Evolutionary conservation across 306 rosid species (phyloP).

Genomic region (Medicago truncatula): MtrunA17r5.0-ANR NC_053043.1:28768001-28768500

Average conservation of each 20-base stretch:
- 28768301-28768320: slow-evolving; percentile 58
- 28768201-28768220: slow-evolving; percentile 62
- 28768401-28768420: background rate
- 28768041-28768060: too few species aligned
- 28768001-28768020: too few species aligned
- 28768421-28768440: background rate
- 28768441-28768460: background rate
- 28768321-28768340: slow-evolving; percentile 55
- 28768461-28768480: background rate
- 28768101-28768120: too few species aligned
- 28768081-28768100: too few species aligned
- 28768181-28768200: slow-evolving; percentile 58
- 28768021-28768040: too few species aligned
- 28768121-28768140: too few species aligned
- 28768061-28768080: too few species aligned
- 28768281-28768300: slow-evolving; percentile 46
- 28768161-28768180: slow-evolving; percentile 48
- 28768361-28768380: slow-evolving; percentile 21
- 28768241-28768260: slow-evolving; percentile 49
- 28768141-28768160: too few species aligned
- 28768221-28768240: slow-evolving; percentile 50
- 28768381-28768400: slow-evolving; percentile 58
- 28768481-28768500: background rate
- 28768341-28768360: slow-evolving; percentile 42
- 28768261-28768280: slow-evolving; percentile 48